Evolutionary conservation across 2,329 filamentous ascomycete species (phyloP).

Genomic region (Ceratocystis papillata): DNA sequence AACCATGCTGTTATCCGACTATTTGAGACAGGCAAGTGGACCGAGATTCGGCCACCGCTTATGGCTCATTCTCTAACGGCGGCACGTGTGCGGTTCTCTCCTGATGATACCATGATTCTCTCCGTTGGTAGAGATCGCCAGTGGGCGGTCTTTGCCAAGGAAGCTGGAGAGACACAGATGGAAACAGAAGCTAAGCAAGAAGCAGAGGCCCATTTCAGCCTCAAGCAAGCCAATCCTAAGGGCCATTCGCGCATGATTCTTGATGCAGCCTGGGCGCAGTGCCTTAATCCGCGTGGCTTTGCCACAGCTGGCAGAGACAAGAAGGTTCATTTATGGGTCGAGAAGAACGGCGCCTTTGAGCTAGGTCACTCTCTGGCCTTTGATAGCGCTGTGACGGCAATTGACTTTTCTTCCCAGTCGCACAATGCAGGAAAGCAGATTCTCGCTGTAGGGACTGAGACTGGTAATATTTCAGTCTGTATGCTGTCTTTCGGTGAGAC

Average conservation of each 20-base stretch:
- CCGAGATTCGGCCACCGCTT: conserved; percentile 72
- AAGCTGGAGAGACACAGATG: conserved; percentile 24
- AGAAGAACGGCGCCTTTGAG: conserved; percentile 29
- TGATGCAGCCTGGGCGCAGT: conserved; percentile 70
- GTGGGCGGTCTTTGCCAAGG: conserved; percentile 69
- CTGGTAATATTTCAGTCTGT: conserved; percentile 34
- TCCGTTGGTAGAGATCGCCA: conserved; percentile 87
- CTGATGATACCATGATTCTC: conserved; percentile 61
- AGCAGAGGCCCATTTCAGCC: conserved; percentile 40
- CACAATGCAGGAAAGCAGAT: conserved; percentile 29
- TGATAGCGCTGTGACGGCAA: conserved; percentile 55
- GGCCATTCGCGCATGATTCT: conserved; percentile 90
- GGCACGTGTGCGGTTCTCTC: conserved; percentile 68
- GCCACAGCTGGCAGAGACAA: conserved; percentile 88
- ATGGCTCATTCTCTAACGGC: conserved; percentile 80
- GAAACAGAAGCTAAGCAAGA: neutral
- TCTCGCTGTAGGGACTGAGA: conserved; percentile 49
- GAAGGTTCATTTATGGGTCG: conserved; percentile 60
- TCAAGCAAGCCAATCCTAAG: conserved; percentile 60
- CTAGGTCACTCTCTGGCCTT: conserved; percentile 36
- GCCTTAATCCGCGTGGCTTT: conserved; percentile 45
- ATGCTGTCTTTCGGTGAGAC: conserved; percentile 14
- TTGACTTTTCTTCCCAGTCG: conserved; percentile 47
- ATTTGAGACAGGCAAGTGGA: conserved; percentile 80
- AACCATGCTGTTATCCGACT: conserved; percentile 91